Conservation (phyloP, 106 monocot species). For the Hemerocallis citrina region DNA sequence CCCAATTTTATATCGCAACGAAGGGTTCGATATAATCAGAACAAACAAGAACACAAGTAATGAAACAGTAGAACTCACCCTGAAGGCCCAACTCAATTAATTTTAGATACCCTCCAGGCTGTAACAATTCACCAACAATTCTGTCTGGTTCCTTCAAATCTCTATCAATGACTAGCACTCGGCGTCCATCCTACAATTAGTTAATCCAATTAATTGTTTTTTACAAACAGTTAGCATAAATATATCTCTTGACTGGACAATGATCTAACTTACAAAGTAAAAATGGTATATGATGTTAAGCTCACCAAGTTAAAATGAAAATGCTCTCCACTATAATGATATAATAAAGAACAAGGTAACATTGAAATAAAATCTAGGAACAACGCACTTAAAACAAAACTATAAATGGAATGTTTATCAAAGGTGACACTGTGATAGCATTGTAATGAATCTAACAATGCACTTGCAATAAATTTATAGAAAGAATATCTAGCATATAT, state of each 20-base stretch:
- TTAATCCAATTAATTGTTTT: neutral
- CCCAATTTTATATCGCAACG: neutral
- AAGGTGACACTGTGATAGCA: too few species aligned
- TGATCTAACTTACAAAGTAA: neutral
- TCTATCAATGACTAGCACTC: constrained; percentile 85
- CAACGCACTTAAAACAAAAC: too few species aligned
- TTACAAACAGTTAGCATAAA: neutral
- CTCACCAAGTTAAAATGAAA: too few species aligned
- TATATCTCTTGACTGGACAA: neutral
- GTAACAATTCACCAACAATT: constrained; percentile 90
- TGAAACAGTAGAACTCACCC: constrained; percentile 62
- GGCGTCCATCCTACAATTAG: constrained; percentile 61
- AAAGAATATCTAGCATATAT: too few species aligned
- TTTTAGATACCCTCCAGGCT: constrained; percentile 91
- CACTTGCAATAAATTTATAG: too few species aligned
- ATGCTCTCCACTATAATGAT: too few species aligned
- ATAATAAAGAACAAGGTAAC: too few species aligned
- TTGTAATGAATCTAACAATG: too few species aligned
- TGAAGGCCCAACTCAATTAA: constrained; percentile 82
- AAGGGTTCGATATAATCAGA: neutral
- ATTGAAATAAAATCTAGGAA: too few species aligned
- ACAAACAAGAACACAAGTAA: neutral
- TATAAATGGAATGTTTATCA: too few species aligned
- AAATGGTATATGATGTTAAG: neutral
- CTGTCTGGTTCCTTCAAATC: constrained; percentile 90